Evolutionary conservation across 192 early-diverging fungal species (phyloP).

Genomic region (Podila horticola): DNA sequence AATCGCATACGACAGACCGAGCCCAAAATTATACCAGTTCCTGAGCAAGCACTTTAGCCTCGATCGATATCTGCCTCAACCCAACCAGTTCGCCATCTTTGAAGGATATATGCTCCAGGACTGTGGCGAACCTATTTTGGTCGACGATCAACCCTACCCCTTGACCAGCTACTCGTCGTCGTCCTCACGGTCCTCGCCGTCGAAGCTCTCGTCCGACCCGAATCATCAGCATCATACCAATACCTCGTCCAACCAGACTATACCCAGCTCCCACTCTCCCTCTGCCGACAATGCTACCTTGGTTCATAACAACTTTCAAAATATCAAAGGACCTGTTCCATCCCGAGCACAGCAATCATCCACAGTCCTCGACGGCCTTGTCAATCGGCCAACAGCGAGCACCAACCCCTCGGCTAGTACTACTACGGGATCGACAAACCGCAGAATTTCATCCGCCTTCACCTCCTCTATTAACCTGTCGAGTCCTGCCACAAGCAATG

Average conservation of each 20-base stretch:
- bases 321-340: background rate
- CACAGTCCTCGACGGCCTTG: background rate
- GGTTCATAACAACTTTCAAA: background rate
- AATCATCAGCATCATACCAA: background rate
- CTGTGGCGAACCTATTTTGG: constrained; percentile 22
- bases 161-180: background rate
- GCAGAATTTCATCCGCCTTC: constrained; percentile 29
- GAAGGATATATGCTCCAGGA: constrained; percentile 42
- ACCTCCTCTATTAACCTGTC: constrained; percentile 33
- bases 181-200: background rate
- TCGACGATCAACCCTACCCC: constrained; percentile 19
- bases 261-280: background rate
- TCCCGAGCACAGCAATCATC: constrained; percentile 17
- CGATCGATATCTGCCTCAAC: constrained; percentile 42
- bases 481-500: background rate
- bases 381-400: background rate
- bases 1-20: constrained; percentile 55
- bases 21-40: constrained; percentile 44
- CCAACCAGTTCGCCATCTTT: constrained; percentile 52
- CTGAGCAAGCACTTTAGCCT: constrained; percentile 50
- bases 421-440: background rate
- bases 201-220: background rate
- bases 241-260: background rate
- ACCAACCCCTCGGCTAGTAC: background rate
- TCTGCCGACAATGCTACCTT: background rate